Conservation (phyloP, 2,329 filamentous ascomycete genomes). For the Aspergillus fumigatus region DNA sequence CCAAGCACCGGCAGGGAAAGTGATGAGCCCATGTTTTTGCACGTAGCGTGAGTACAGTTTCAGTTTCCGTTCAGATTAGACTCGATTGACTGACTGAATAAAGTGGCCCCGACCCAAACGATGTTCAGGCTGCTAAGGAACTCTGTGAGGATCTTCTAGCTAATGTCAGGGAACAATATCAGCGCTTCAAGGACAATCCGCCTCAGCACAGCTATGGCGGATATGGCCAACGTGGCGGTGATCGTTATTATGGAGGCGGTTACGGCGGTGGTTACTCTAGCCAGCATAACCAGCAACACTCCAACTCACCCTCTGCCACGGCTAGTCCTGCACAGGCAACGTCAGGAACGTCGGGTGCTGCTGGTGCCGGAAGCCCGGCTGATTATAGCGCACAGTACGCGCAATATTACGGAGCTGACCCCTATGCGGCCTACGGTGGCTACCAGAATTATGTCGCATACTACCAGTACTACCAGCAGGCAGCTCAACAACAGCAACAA, state of each 20-base stretch:
- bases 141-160: slow-evolving; percentile 82
- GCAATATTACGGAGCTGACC: slow-evolving; percentile 74
- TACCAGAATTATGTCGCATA: slow-evolving; percentile 66
- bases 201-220: slow-evolving; percentile 60
- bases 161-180: slow-evolving; percentile 85
- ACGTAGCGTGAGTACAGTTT: slow-evolving; percentile 66
- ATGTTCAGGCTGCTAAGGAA: slow-evolving; percentile 81
- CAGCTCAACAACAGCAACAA: slow-evolving; percentile 46
- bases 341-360: slow-evolving; percentile 25
- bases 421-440: slow-evolving; percentile 86
- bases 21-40: slow-evolving; percentile 93
- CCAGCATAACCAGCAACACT: slow-evolving; percentile 37
- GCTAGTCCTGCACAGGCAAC: slow-evolving; percentile 43
- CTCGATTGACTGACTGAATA: slow-evolving; percentile 27
- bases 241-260: slow-evolving; percentile 37
- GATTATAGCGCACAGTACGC: slow-evolving; percentile 81
- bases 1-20: slow-evolving; percentile 82
- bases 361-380: slow-evolving; percentile 34
- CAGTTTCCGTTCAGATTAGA: background rate
- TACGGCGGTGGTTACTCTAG: slow-evolving; percentile 35
- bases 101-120: slow-evolving; percentile 79
- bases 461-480: slow-evolving; percentile 68
- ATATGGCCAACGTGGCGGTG: slow-evolving; percentile 51
- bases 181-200: slow-evolving; percentile 80
- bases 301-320: slow-evolving; percentile 41